Evolutionary conservation across 768 basidiomycete genomes (phyloP), one percentile per base, ranked within the genome.

Genomic region (Xanthoconium stramineum): DNA sequence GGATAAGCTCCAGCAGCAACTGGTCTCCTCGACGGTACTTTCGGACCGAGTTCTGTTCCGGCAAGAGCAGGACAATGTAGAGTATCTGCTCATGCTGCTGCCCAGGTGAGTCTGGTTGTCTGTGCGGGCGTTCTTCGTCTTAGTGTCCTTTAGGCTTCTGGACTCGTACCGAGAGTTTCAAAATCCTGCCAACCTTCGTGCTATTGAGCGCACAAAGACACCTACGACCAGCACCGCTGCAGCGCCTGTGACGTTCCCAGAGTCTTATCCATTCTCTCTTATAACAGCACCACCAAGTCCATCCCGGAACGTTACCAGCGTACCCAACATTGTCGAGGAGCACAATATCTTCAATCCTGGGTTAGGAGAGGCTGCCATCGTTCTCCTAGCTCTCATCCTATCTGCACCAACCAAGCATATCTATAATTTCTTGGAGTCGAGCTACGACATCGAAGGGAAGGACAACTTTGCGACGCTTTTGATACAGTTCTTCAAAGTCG

Each of bases 41-140:
- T 76, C 76, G 20, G 85, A 94, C 65, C 82, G 83, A 24, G 76
- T 77, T 52, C 74, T 84, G 6, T 79, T 85, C 55, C 75, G 82
- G 20, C 85, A 89, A 60, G 96, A 98, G 68, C 90, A 96, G 67
- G 93, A 95, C 63, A 97, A 96, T 61, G 80, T 98, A 19, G 96
- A 98, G 64, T 86, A 82, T 65, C 75, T 96, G 35, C 72, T 98
- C 30, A 83, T 88, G 13, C 76, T 98, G 42, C 71, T 98, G 17
- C 94, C 96, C 0, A 85, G 87, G 94, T 90, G 64, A 48, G 81
- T 66, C n/a, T 6, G 28, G 37, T 50, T 35, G 20, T 48, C 33
- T 45, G 6, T 13, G 13, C 48, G 5, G 14, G 35, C 35, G 29
- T 48, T 20, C 5, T 30, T 45, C 29, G 33, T 51, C 59, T 64